These are phyloP conservation scores for Cyberlindnera euphorbiiphila DNA, from an alignment of 805 yeast species.

Conservation along the genomic window DNA sequence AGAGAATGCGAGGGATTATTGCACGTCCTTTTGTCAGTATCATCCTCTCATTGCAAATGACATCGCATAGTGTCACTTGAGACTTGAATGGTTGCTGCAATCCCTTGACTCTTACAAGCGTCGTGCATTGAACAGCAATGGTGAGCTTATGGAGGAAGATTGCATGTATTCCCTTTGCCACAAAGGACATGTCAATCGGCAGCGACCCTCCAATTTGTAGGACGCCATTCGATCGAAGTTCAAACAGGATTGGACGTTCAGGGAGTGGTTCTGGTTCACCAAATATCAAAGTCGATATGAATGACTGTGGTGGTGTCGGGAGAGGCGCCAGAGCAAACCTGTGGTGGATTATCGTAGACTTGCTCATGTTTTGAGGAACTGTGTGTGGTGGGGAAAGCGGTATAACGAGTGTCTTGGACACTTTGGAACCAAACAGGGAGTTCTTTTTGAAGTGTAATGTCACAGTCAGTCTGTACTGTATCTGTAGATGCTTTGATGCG, in stretches of 20 bases:
- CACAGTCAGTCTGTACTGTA: conserved; percentile 11
- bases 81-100: neutral
- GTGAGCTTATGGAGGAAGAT: conserved; percentile 8
- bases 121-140: neutral
- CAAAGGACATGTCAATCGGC: conserved; percentile 13
- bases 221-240: conserved; percentile 9
- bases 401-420: conserved; percentile 9
- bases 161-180: neutral
- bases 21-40: conserved; percentile 5
- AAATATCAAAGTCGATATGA: conserved; percentile 6
- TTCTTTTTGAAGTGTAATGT: conserved; percentile 5
- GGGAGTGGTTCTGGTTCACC: conserved; percentile 11
- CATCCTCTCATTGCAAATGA: conserved; percentile 9
- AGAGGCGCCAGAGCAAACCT: conserved; percentile 6
- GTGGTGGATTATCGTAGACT: conserved; percentile 7
- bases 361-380: conserved; percentile 6
- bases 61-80: conserved; percentile 10
- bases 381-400: conserved; percentile 12
- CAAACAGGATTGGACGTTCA: conserved; percentile 3
- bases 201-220: conserved; percentile 9
- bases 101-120: neutral
- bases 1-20: conserved; percentile 3
- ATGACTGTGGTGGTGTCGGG: conserved; percentile 11
- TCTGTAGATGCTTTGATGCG: conserved; percentile 10
- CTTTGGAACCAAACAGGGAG: conserved; percentile 8